Evolutionary conservation across 805 yeast genomes (phyloP).

Genomic region (Candida loeiensis): DNA sequence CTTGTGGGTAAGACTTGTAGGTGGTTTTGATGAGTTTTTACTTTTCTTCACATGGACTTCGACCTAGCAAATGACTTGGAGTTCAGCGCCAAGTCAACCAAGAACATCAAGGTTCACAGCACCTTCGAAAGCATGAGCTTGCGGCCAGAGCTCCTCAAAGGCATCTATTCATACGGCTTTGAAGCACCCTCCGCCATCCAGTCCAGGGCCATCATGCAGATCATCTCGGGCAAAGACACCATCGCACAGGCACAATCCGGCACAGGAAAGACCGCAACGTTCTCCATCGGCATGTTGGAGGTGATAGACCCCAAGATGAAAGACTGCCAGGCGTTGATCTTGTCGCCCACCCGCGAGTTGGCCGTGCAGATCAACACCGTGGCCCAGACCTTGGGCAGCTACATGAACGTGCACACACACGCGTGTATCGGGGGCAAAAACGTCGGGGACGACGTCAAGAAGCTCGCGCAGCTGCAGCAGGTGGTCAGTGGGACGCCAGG

Average conservation of each 20-base stretch:
- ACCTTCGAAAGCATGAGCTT: constrained; percentile 42
- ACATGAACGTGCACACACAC: constrained; percentile 87
- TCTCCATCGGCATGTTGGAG: constrained; percentile 69
- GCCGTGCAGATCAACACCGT: constrained; percentile 96
- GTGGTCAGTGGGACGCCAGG: constrained; percentile 98
- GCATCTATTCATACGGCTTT: constrained; percentile 78
- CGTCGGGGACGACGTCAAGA: constrained; percentile 81
- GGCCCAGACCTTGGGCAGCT: constrained; percentile 82
- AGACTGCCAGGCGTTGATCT: constrained; percentile 86
- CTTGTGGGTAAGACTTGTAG: no score
- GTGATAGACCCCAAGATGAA: constrained; percentile 68
- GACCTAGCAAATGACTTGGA: constrained; percentile 58
- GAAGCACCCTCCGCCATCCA: constrained; percentile 82
- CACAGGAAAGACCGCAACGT: constrained; percentile 89
- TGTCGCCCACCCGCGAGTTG: constrained; percentile 97
- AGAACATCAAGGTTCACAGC: constrained; percentile 52
- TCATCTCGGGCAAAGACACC: constrained; percentile 67
- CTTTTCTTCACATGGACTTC: constrained; percentile 37
- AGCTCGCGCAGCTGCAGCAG: constrained; percentile 82
- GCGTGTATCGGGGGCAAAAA: constrained; percentile 98
- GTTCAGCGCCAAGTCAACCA: constrained; percentile 48
- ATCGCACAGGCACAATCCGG: constrained; percentile 89
- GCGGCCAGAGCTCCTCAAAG: constrained; percentile 35
- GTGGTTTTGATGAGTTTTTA: no score
- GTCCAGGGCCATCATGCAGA: constrained; percentile 74